A percentile compares a stretch with the other conserved stretches of the same genome.
These are phyloP conservation scores for Microdochium paspali DNA, from an alignment of 2,329 filamentous ascomycete genomes.

Conservation along the genomic window DNA sequence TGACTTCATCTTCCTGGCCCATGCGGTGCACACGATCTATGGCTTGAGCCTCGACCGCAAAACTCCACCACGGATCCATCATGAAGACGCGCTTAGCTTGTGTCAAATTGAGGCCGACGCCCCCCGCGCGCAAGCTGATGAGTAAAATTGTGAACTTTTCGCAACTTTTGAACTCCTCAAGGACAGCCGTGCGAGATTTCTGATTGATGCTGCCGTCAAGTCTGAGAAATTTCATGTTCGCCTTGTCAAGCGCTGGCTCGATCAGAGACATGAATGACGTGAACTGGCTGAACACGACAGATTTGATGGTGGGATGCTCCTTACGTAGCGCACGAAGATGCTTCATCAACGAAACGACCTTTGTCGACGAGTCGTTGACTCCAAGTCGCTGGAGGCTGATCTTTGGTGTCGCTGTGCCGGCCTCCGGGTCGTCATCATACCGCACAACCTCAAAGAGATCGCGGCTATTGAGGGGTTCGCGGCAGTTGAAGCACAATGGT, in stretches of 20 bases:
- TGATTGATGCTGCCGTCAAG: conserved; percentile 89
- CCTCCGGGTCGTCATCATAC: conserved; percentile 53
- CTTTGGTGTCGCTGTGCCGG: conserved; percentile 32
- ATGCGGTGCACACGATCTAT: conserved; percentile 97
- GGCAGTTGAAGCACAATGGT: conserved; percentile 84
- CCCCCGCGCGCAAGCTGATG: conserved; percentile 79
- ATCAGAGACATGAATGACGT: conserved; percentile 93
- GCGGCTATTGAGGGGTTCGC: conserved; percentile 68
- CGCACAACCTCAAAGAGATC: conserved; percentile 90
- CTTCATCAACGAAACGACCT: conserved; percentile 70
- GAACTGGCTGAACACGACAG: conserved; percentile 94
- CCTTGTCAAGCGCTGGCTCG: conserved; percentile 63
- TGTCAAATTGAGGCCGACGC: conserved; percentile 88
- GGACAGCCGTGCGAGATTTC: conserved; percentile 69
- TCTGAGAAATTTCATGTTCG: conserved; percentile 71
- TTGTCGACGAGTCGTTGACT: conserved; percentile 68
- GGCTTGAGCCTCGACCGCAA: conserved; percentile 90
- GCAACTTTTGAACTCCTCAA: conserved; percentile 59
- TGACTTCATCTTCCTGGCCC: conserved; percentile 82
- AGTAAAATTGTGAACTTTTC: conserved; percentile 65
- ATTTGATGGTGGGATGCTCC: conserved; percentile 64
- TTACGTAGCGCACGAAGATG: conserved; percentile 63
- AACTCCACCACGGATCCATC: conserved; percentile 99
- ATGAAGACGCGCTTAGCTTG: conserved; percentile 86
- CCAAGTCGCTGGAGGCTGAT: conserved; percentile 54